Base-by-base conservation (phyloP, 352 stramenopile species). In the Phytophthora sojae region DNA sequence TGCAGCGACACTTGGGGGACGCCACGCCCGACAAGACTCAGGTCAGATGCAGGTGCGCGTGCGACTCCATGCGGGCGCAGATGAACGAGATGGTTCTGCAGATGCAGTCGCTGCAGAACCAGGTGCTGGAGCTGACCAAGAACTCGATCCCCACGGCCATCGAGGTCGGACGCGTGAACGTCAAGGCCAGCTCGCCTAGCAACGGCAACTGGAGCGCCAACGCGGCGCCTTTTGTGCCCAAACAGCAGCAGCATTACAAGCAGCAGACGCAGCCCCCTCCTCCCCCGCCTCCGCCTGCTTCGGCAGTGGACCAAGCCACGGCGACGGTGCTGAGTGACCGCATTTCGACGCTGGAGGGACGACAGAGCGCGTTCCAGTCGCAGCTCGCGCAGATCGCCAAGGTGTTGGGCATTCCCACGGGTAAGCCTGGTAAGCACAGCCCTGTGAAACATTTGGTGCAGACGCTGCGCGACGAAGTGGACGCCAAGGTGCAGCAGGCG, bases 361-460 rank as follows among this genome's bases (percentile, higher is more conserved):
- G 87, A 30, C 87, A 95, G 63, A 93, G 83, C 37, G 85, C 87
- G 49, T 95, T 95, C 70, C 87, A 95, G 81, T 95, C 87, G 42
- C 87, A 95, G 50, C 58, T 95, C n/a, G 87, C 87, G 35, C 85
- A 93, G 71, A 89, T 95, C 53, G 81, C 82, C 14, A 92, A 93
- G 32, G 79, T 91, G 3, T 57, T 95, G 7, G 81, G 81, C 17
- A 84, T 93, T 8, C 81, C 88, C 0, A 78, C 81, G 37, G 86
- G 88, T 26, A 93, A 91, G 47, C 73, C 79, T n/a, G 77, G 77
- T 29, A 94, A 94, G 72, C 77, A 90, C 66, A 87, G 71, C 65
- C 82, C 82, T 14, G 75, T 90, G 19, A 93, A 93, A 75, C 86
- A 79, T 44, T 70, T 95, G 39, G 77, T 92, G 64, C 85, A 95